Conservation (phyloP, 306 rosid species). For the Vicia villosa region DNA sequence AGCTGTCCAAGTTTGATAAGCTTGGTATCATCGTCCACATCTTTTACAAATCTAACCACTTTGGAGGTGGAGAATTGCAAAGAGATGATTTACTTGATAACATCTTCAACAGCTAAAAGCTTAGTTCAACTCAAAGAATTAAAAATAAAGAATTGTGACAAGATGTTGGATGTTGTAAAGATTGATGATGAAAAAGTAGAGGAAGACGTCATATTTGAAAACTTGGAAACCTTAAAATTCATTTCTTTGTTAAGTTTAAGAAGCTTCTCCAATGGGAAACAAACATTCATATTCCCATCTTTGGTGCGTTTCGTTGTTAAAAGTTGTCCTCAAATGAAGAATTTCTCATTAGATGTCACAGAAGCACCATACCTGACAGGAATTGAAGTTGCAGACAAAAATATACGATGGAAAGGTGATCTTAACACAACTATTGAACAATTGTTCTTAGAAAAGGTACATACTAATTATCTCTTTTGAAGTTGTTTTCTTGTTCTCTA, state of each 20-base stretch:
- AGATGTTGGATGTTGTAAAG: not conserved
- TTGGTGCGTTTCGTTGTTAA: too few species aligned
- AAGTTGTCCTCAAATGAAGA: too few species aligned
- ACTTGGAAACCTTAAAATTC: not conserved
- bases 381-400: not conserved
- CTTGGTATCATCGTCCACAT: not conserved
- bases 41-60: not conserved
- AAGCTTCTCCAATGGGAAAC: too few species aligned
- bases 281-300: too few species aligned
- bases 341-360: not conserved
- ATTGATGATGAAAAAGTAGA: not conserved
- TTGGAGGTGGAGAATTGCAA: too few species aligned
- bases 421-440: not conserved
- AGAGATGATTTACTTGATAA: too few species aligned
- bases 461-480: too few species aligned
- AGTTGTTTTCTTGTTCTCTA: too few species aligned
- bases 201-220: not conserved
- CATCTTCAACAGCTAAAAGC: too few species aligned
- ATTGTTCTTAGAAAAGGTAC: not conserved
- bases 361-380: not conserved
- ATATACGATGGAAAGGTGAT: not conserved
- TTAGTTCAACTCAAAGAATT: too few species aligned
- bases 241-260: not conserved
- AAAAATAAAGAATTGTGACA: not conserved
- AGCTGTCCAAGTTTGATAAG: not conserved